phyloP scores from a whole-genome alignment of 2,329 filamentous ascomycete species.

The Lecanicillium sp. region DNA sequence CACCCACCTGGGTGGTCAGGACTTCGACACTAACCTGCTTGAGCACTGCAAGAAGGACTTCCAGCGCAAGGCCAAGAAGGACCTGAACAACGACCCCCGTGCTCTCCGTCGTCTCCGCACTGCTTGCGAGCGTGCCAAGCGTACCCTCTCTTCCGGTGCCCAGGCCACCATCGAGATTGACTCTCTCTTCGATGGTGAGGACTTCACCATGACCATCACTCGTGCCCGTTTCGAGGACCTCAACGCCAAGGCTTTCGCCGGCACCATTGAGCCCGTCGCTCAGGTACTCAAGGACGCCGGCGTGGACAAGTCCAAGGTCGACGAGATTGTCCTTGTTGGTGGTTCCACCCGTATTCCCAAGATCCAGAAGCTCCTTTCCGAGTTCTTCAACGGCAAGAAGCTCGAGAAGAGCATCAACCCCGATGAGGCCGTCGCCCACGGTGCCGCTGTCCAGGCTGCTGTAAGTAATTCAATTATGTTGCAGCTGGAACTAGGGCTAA shows the following conservation, averaged over 20 bases:
- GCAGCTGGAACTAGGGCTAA: no score
- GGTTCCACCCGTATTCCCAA: conserved; percentile 97
- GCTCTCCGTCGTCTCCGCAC: conserved; percentile 94
- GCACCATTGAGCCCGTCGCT: conserved; percentile 90
- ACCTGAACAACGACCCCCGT: conserved; percentile 77
- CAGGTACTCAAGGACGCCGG: conserved; percentile 92
- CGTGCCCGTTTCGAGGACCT: conserved; percentile 98
- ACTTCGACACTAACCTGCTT: conserved; percentile 93
- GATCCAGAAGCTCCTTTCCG: conserved; percentile 98
- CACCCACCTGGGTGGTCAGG: conserved; percentile 90
- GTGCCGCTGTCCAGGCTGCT: conserved; percentile 97
- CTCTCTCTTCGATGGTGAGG: conserved; percentile 95
- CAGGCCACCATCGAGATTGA: conserved; percentile 98
- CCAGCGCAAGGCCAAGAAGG: conserved; percentile 71
- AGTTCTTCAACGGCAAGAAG: conserved; percentile 99
- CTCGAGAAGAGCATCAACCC: conserved; percentile 99
- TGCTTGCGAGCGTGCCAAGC: conserved; percentile 99
- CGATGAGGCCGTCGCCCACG: conserved; percentile 97
- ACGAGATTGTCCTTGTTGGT: conserved; percentile 98
- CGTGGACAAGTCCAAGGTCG: conserved; percentile 84
- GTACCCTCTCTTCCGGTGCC: conserved; percentile 93
- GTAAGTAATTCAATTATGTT: no score
- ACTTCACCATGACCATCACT: conserved; percentile 95
- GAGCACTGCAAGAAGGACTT: conserved; percentile 98
- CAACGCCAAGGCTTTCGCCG: conserved; percentile 90